A percentile compares a stretch with the other conserved stretches of the same genome.
These are phyloP conservation scores for Alloteropsis semialata DNA, from an alignment of 176 grass and related monocot species.

Conservation along the genomic window DNA sequence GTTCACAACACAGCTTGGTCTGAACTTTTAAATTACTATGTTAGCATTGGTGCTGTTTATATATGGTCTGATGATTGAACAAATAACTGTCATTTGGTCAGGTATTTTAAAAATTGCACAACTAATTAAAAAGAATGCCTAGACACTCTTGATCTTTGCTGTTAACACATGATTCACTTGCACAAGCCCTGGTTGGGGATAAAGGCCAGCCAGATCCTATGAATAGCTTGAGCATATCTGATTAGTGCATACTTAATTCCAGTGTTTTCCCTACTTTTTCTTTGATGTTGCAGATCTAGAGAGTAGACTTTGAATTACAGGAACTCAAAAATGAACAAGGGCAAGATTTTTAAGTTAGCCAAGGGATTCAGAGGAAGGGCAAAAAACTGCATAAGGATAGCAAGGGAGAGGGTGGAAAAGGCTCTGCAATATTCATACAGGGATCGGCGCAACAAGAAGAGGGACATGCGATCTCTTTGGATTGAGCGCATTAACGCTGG, in stretches of 20 bases:
- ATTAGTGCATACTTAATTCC: background rate
- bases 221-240: background rate
- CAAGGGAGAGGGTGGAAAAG: slow-evolving; percentile 85
- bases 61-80: background rate
- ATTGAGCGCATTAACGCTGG: slow-evolving; percentile 94
- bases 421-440: slow-evolving; percentile 84
- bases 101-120: background rate
- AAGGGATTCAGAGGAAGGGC: slow-evolving; percentile 89
- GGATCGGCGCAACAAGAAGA: slow-evolving; percentile 90
- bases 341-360: slow-evolving; percentile 83
- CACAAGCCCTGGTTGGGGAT: background rate
- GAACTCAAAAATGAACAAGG: slow-evolving; percentile 70
- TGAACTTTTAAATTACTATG: background rate
- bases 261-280: background rate
- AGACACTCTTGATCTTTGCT: background rate
- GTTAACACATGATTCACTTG: background rate
- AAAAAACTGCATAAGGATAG: slow-evolving; percentile 91
- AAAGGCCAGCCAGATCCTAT: background rate
- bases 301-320: background rate
- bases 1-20: background rate
- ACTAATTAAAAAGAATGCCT: background rate
- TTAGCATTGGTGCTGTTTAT: background rate
- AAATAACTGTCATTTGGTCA: background rate
- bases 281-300: slow-evolving; percentile 8
- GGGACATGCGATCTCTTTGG: slow-evolving; percentile 94